Percentiles rank a stretch among this genome's conserved stretches.
Conservation (phyloP, 1,139 yeast genomes). For the Arxiozyma slooffiae region DNA sequence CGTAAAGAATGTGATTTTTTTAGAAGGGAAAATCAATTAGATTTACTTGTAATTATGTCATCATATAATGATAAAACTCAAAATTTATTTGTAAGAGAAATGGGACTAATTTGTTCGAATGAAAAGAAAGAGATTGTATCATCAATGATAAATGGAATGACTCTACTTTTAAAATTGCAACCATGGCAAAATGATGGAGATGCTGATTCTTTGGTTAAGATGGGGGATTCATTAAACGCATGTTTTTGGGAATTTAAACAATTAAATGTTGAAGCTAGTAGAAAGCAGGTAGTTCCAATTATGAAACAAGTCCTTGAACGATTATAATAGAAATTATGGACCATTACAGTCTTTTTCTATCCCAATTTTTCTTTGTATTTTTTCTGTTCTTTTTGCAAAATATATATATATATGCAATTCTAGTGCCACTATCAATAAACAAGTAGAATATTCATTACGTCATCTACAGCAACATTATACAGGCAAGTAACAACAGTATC, state of each 20-base stretch:
- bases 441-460: no score
- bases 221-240: not conserved
- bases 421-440: constrained; percentile 80
- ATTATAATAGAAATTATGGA: no score
- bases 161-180: constrained; percentile 32
- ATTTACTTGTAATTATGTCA: constrained; percentile 52
- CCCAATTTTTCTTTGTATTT: no score
- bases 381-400: no score
- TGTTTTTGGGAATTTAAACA: constrained; percentile 37
- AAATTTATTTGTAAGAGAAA: constrained; percentile 45
- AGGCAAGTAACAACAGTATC: no score
- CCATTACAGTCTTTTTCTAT: no score
- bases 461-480: no score
- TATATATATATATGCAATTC: no score
- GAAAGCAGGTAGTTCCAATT: constrained; percentile 79
- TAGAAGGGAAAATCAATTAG: constrained; percentile 37
- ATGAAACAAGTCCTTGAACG: not conserved
- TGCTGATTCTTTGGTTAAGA: not conserved
- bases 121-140: constrained; percentile 17
- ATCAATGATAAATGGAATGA: constrained; percentile 30
- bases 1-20: constrained; percentile 34
- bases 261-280: constrained; percentile 48
- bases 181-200: constrained; percentile 5
- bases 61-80: constrained; percentile 38
- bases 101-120: constrained; percentile 34